These are phyloP conservation scores for Fusarium begoniae DNA, from an alignment of 2,329 filamentous ascomycete genomes.

Conservation along the genomic window DNA sequence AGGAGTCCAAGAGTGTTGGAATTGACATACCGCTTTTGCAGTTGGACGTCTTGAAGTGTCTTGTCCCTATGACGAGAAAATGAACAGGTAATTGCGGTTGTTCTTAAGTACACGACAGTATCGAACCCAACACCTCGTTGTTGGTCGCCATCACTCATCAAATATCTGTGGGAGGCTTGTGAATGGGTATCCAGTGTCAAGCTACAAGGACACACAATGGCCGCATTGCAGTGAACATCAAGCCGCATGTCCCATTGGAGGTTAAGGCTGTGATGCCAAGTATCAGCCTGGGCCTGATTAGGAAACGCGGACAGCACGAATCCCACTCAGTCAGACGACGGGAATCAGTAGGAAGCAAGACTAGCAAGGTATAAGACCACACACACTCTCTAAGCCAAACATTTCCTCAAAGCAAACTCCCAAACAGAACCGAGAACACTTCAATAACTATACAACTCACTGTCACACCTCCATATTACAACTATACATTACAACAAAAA, in stretches of 20 bases:
- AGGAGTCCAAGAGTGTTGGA: too few relatives aligned
- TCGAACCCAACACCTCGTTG: neutral
- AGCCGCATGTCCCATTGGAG: fast-evolving
- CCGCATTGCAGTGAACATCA: neutral
- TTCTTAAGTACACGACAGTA: neutral
- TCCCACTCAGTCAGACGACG: neutral
- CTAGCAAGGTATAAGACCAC: neutral
- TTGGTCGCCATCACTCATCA: too few relatives aligned
- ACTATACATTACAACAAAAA: too few relatives aligned
- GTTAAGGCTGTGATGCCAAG: neutral
- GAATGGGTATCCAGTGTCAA: neutral
- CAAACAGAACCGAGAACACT: neutral
- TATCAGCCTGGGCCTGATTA: neutral
- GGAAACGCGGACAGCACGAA: neutral
- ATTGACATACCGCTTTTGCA: too few relatives aligned
- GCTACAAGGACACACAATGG: neutral
- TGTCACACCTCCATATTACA: neutral
- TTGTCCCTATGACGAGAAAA: neutral
- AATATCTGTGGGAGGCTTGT: neutral
- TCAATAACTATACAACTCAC: fast-evolving
- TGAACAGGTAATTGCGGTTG: fast-evolving
- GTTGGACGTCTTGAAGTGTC: too few relatives aligned
- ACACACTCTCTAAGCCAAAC: fast-evolving
- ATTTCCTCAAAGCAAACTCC: fast-evolving
- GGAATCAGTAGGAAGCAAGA: neutral